A percentile compares a stretch with the other conserved stretches of the same genome.
Evolutionary conservation across 495 filamentous ascomycete genomes (phyloP).

Genomic region (Viridothelium virens): DNA sequence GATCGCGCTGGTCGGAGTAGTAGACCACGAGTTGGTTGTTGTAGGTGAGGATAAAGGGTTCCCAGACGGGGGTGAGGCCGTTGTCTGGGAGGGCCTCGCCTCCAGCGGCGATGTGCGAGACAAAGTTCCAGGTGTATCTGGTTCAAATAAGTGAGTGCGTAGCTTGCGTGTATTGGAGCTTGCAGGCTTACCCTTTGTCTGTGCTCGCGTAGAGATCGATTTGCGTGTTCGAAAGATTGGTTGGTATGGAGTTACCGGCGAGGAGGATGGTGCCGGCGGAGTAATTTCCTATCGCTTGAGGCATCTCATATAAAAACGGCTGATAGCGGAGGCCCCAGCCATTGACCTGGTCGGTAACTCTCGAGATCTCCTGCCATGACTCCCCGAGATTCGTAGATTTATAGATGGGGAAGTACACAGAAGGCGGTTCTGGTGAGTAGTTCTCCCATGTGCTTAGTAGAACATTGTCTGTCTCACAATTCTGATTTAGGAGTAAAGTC

Average conservation of each 20-base stretch:
- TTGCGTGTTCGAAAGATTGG: constrained; percentile 52
- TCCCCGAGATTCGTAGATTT: constrained; percentile 52
- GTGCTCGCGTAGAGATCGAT: constrained; percentile 60
- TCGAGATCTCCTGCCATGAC: constrained; percentile 55
- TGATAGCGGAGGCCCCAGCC: constrained; percentile 60
- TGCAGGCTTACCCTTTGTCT: constrained; percentile 42
- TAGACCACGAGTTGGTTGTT: constrained; percentile 53
- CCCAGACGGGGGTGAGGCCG: constrained; percentile 61
- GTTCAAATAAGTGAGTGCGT: background rate
- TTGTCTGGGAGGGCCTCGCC: constrained; percentile 54
- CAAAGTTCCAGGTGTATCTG: constrained; percentile 52
- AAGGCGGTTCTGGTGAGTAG: constrained; percentile 49
- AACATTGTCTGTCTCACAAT: constrained; percentile 33
- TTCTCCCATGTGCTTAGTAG: constrained; percentile 62
- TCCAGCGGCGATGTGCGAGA: constrained; percentile 57
- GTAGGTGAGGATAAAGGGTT: constrained; percentile 54
- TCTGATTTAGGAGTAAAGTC: constrained; percentile 38
- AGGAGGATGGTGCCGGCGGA: constrained; percentile 53
- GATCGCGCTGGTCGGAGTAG: constrained; percentile 64
- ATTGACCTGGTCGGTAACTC: constrained; percentile 55
- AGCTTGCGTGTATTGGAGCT: background rate
- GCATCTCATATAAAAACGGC: constrained; percentile 56
- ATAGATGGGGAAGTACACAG: constrained; percentile 58
- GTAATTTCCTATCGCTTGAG: constrained; percentile 48
- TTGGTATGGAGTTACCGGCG: constrained; percentile 56